Evolutionary conservation across 2,329 filamentous ascomycete species (phyloP).

Genomic region (Sclerotinia nivalis): DNA sequence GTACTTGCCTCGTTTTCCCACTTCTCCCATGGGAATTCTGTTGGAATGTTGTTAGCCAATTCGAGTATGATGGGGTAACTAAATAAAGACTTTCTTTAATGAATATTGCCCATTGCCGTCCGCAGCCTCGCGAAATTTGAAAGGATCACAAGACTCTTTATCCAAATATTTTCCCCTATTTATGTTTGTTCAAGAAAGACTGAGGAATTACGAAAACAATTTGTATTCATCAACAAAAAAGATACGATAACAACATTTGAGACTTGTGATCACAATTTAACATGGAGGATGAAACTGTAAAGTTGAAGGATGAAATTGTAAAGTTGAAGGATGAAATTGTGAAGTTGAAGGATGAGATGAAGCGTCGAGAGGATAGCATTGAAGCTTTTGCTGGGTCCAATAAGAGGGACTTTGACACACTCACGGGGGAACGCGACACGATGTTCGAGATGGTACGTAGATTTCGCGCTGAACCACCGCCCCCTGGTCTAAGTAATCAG

Average conservation of each 20-base stretch:
- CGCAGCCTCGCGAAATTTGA: neutral
- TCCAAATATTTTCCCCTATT: neutral
- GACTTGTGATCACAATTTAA: neutral
- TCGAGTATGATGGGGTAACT: neutral
- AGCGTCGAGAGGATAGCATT: too few species aligned
- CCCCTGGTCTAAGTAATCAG: neutral
- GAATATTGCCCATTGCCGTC: too few species aligned
- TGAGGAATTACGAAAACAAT: accelerated
- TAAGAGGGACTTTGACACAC: neutral
- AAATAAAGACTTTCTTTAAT: neutral
- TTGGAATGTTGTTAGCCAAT: neutral
- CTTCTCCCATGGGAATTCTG: neutral
- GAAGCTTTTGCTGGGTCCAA: too few species aligned
- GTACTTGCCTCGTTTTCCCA: neutral
- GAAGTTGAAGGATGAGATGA: neutral
- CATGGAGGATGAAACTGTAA: neutral
- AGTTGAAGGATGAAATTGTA: neutral
- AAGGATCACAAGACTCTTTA: neutral
- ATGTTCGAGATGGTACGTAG: neutral
- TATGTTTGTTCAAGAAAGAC: neutral
- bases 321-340: neutral
- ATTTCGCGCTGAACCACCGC: neutral
- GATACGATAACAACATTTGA: neutral
- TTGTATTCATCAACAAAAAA: neutral
- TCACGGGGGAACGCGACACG: neutral